Conservation (phyloP, 768 basidiomycete genomes). For the Chalciporus chontae region DNA sequence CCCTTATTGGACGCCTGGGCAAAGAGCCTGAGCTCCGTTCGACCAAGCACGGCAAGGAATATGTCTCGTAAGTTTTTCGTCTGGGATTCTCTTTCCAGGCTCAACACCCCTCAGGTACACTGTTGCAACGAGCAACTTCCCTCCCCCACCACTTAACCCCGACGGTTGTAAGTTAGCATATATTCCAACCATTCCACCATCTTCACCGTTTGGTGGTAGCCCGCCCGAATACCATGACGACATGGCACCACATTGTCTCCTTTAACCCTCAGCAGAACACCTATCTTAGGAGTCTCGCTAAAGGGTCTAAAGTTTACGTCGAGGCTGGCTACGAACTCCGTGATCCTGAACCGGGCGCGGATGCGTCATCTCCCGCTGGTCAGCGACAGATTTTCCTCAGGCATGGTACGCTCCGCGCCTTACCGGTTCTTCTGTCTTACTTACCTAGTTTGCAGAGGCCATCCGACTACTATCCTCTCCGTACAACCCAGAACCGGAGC, state of each 20-base stretch:
- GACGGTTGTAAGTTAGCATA: slow-evolving; percentile 53
- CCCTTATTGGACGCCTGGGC: slow-evolving; percentile 70
- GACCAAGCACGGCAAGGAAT: slow-evolving; percentile 77
- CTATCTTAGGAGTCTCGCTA: slow-evolving; percentile 61
- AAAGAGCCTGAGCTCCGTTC: slow-evolving; percentile 66
- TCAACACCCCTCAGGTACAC: slow-evolving; percentile 51
- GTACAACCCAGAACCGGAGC: slow-evolving; percentile 16
- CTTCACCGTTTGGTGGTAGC: slow-evolving; percentile 35
- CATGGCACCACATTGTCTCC: slow-evolving; percentile 76
- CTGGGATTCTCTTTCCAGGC: neutral
- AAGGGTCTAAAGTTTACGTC: slow-evolving; percentile 75
- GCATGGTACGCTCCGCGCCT: slow-evolving; percentile 52
- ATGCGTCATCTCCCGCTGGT: slow-evolving; percentile 61
- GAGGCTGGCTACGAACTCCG: slow-evolving; percentile 77
- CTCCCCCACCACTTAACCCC: slow-evolving; percentile 51
- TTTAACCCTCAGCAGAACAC: slow-evolving; percentile 61
- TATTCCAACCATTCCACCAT: neutral
- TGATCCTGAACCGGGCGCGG: slow-evolving; percentile 64
- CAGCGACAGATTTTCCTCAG: slow-evolving; percentile 81
- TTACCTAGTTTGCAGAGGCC: slow-evolving; percentile 39
- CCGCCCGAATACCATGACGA: slow-evolving; percentile 48
- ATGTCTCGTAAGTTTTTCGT: slow-evolving; percentile 52
- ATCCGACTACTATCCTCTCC: slow-evolving; percentile 47
- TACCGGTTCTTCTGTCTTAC: neutral
- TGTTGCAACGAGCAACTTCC: slow-evolving; percentile 68